These are phyloP conservation scores for Solanum hybrid DNA, from an alignment of 305 asterid genomes.

Conservation along the genomic window DNA sequence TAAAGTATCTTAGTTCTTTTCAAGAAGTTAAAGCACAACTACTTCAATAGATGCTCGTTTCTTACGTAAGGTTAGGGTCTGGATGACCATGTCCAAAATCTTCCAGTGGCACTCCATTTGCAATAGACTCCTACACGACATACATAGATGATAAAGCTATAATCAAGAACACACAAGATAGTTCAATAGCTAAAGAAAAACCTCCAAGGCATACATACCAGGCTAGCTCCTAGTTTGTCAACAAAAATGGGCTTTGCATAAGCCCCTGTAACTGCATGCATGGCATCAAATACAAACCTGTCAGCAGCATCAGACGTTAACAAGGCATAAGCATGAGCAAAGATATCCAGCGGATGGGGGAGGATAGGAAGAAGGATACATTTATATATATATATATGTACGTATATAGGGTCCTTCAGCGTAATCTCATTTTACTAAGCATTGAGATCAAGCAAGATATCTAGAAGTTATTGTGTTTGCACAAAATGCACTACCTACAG, in stretches of 20 bases:
- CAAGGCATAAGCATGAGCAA: not conserved
- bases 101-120: constrained; percentile 85
- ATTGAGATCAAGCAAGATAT: not conserved
- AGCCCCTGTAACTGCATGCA: constrained; percentile 99
- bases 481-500: not conserved
- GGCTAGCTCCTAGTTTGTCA: constrained; percentile 86
- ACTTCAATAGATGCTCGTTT: constrained; percentile 4
- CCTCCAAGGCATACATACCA: constrained; percentile 30
- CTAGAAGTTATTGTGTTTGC: not conserved
- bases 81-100: constrained; percentile 99
- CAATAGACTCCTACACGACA: constrained; percentile 51
- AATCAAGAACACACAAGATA: not conserved
- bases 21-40: not conserved
- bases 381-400: no score
- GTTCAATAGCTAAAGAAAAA: not conserved
- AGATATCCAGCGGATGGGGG: not conserved
- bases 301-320: constrained; percentile 8
- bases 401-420: not conserved
- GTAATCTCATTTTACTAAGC: not conserved
- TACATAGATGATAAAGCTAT: constrained; percentile 3
- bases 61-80: constrained; percentile 97
- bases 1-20: constrained; percentile 15
- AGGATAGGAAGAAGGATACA: not conserved
- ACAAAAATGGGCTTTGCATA: constrained; percentile 92
- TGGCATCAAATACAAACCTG: constrained; percentile 92